Conservation (phyloP, 495 filamentous ascomycete genomes). For the Hamigera avellanea region DNA sequence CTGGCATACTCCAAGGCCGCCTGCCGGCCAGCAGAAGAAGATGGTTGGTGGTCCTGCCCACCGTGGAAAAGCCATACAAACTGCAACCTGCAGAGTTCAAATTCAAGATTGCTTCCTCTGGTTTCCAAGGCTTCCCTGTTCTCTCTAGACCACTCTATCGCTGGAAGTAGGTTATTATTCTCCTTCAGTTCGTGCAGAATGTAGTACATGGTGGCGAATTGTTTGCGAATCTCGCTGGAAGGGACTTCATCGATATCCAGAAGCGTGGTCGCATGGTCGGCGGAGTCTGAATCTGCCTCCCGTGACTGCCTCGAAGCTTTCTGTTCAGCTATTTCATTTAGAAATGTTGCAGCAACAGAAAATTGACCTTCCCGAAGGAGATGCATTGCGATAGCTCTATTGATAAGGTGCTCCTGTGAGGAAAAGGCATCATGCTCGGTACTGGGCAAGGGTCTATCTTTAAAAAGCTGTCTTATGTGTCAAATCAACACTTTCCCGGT, state of each 20-base stretch:
- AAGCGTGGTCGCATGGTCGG: conserved; percentile 11
- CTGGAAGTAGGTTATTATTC: conserved; percentile 59
- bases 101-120: conserved; percentile 86
- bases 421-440: conserved; percentile 75
- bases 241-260: conserved; percentile 44
- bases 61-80: conserved; percentile 73
- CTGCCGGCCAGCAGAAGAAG: conserved; percentile 26
- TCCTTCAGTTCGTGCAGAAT: conserved; percentile 68
- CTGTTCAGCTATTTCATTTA: conserved; percentile 44
- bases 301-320: conserved; percentile 7
- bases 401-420: conserved; percentile 63
- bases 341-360: conserved; percentile 69
- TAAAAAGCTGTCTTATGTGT: conserved; percentile 48
- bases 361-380: conserved; percentile 91
- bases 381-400: conserved; percentile 93
- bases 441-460: conserved; percentile 59
- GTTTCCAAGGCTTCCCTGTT: conserved; percentile 61
- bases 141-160: conserved; percentile 73
- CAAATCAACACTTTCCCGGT: not conserved
- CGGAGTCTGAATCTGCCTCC: conserved; percentile 4
- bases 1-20: conserved; percentile 65
- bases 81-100: conserved; percentile 78
- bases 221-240: conserved; percentile 57
- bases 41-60: conserved; percentile 14
- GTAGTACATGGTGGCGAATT: conserved; percentile 82